These are phyloP conservation scores for Hondaea fermentalgiana DNA, from an alignment of 108 stramenopile species.

Conservation along the genomic window DNA sequence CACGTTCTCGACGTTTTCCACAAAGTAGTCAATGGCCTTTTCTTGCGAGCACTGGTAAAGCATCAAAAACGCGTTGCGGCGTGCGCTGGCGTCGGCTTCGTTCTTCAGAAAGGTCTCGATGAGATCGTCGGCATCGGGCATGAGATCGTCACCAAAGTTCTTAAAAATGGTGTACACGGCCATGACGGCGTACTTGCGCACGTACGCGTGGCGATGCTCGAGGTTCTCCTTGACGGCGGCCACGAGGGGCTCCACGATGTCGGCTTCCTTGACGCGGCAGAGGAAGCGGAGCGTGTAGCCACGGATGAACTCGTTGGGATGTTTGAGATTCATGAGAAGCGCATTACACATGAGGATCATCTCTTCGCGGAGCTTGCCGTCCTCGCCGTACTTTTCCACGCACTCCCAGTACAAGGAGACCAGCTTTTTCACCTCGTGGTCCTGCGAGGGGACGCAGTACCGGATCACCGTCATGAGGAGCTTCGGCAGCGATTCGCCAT, in stretches of 20 bases:
- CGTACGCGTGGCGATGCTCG: slow-evolving; percentile 90
- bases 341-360: slow-evolving; percentile 96
- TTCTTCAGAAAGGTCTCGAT: slow-evolving; percentile 69
- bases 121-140: slow-evolving; percentile 94
- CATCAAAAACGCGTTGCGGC: slow-evolving; percentile 98
- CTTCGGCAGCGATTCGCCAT: slow-evolving; percentile 43
- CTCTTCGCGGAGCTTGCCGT: slow-evolving; percentile 86
- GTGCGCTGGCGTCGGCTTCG: slow-evolving; percentile 80
- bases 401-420: slow-evolving; percentile 99
- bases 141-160: slow-evolving; percentile 50
- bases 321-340: slow-evolving; percentile 92
- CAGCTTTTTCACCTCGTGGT: slow-evolving; percentile 95
- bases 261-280: slow-evolving; percentile 93
- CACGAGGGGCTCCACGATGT: slow-evolving; percentile 91
- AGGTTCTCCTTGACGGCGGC: slow-evolving; percentile 84
- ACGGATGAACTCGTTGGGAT: slow-evolving; percentile 97
- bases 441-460: slow-evolving; percentile 93
- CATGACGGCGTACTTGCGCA: slow-evolving; percentile 92
- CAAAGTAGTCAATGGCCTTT: slow-evolving; percentile 88
- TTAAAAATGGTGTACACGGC: slow-evolving; percentile 84
- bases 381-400: slow-evolving; percentile 73
- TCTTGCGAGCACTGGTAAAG: slow-evolving; percentile 86
- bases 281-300: slow-evolving; percentile 96
- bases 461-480: slow-evolving; percentile 51
- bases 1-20: slow-evolving; percentile 82